A percentile compares a stretch with the other conserved stretches of the same genome.
These are phyloP conservation scores for Aspergillus neotritici DNA, from an alignment of 2,329 filamentous ascomycete genomes.

Conservation along the genomic window DNA sequence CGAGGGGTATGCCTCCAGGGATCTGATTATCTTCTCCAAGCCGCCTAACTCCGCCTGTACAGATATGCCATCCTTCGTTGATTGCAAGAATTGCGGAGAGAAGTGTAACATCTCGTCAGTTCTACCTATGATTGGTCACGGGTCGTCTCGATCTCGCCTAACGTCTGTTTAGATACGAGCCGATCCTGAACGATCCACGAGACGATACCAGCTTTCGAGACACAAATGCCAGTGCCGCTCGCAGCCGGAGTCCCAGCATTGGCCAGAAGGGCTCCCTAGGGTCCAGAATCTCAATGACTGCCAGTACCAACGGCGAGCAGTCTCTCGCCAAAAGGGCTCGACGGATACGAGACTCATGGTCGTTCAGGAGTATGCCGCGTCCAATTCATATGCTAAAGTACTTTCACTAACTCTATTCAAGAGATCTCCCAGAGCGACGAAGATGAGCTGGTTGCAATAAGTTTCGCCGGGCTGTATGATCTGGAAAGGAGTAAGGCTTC, in stretches of 20 bases:
- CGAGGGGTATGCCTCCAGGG: conserved; percentile 10
- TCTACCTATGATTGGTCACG: not conserved
- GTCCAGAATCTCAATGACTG: conserved; percentile 11
- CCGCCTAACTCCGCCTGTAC: not conserved
- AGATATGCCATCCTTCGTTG: conserved; percentile 13
- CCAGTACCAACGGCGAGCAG: conserved; percentile 11
- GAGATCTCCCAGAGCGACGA: conserved; percentile 25
- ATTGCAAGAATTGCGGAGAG: conserved; percentile 19
- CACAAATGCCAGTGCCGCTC: conserved; percentile 5
- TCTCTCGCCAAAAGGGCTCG: conserved; percentile 18
- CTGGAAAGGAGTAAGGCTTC: conserved; percentile 21
- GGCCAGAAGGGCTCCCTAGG: conserved; percentile 12
- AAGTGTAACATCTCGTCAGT: conserved; percentile 21
- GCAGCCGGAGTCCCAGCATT: conserved; percentile 18
- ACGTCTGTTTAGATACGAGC: conserved; percentile 15
- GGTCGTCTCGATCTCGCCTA: not conserved
- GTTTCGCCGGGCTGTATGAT: conserved; percentile 26
- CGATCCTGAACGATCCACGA: conserved; percentile 18
- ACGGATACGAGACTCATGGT: conserved; percentile 25
- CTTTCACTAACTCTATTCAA: conserved; percentile 8
- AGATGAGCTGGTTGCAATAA: conserved; percentile 26
- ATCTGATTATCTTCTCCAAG: too few relatives aligned
- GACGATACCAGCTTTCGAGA: conserved; percentile 16
- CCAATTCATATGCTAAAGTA: not conserved
- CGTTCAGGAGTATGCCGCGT: conserved; percentile 19